Conservation (phyloP, 176 grass and related monocot species). For the Aegilops sharonensis region DNA sequence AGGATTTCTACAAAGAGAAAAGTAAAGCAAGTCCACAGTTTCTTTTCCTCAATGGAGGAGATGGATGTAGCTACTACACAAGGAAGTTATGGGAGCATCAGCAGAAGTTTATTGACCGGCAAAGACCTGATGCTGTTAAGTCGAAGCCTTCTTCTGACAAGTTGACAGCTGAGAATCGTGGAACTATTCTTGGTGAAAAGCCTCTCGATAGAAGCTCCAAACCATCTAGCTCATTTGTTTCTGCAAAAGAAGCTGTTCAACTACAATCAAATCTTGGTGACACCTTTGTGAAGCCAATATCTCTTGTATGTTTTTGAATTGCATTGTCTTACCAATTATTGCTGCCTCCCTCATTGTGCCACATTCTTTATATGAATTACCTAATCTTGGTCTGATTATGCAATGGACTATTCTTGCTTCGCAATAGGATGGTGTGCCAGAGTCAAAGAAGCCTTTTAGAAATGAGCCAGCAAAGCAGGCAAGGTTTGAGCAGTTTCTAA, state of each 20-base stretch:
- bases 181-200: conserved; percentile 92
- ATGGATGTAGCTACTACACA: conserved; percentile 74
- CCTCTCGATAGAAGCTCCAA: conserved; percentile 75
- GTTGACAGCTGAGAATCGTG: conserved; percentile 82
- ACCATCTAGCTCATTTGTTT: conserved; percentile 35
- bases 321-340: not conserved
- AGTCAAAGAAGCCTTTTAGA: conserved; percentile 73
- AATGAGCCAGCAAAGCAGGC: conserved; percentile 81
- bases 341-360: not conserved
- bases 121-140: conserved; percentile 36
- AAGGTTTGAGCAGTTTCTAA: conserved; percentile 91
- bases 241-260: conserved; percentile 65
- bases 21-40: conserved; percentile 76
- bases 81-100: conserved; percentile 91
- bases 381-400: conserved; percentile 26
- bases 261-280: conserved; percentile 71
- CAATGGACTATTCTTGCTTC: conserved; percentile 32
- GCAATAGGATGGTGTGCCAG: conserved; percentile 56
- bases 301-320: conserved; percentile 60
- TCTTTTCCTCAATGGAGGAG: conserved; percentile 73
- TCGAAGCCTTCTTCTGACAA: conserved; percentile 55
- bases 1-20: conserved; percentile 94
- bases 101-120: conserved; percentile 57
- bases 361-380: not conserved
- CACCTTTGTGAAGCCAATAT: conserved; percentile 72